phyloP scores from a whole-genome alignment of 768 basidiomycete genomes.

The Amanita jacksonii region DNA sequence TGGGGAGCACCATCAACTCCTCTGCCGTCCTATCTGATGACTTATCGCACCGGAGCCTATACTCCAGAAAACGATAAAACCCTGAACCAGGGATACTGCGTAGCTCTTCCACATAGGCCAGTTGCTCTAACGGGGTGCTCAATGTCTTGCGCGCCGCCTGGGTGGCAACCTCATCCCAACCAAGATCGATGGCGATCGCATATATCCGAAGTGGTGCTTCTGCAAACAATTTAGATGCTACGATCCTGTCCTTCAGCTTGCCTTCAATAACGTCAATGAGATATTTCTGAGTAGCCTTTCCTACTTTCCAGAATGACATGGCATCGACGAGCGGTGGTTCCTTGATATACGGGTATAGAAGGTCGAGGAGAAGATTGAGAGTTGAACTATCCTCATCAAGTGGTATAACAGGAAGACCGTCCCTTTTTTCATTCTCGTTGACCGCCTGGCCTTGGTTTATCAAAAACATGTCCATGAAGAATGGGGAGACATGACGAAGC shows the following conservation, averaged over 20 bases:
- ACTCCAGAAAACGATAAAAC: conserved; percentile 1
- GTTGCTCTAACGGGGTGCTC: not conserved
- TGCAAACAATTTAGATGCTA: not conserved
- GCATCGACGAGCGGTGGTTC: not conserved
- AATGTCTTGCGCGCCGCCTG: not conserved
- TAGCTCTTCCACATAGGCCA: not conserved
- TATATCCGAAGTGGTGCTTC: not conserved
- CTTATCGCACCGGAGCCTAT: not conserved
- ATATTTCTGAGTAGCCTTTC: conserved; percentile 6
- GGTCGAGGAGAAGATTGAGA: conserved; percentile 6
- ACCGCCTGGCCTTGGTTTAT: conserved; percentile 11
- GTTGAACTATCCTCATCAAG: conserved; percentile 10
- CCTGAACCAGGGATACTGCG: not conserved
- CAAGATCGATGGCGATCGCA: not conserved
- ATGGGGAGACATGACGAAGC: conserved; percentile 20
- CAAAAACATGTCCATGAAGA: conserved; percentile 23
- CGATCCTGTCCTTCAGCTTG: not conserved
- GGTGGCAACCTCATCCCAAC: not conserved
- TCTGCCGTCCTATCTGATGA: not conserved
- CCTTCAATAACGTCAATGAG: conserved; percentile 5
- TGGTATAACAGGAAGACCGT: conserved; percentile 6
- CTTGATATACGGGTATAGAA: conserved; percentile 1
- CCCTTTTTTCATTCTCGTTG: not conserved
- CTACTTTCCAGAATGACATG: not conserved
- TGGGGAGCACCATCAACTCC: not conserved